Conservation (phyloP, 129 eudicot genomes). For the Saposhnikovia divaricata region DNA sequence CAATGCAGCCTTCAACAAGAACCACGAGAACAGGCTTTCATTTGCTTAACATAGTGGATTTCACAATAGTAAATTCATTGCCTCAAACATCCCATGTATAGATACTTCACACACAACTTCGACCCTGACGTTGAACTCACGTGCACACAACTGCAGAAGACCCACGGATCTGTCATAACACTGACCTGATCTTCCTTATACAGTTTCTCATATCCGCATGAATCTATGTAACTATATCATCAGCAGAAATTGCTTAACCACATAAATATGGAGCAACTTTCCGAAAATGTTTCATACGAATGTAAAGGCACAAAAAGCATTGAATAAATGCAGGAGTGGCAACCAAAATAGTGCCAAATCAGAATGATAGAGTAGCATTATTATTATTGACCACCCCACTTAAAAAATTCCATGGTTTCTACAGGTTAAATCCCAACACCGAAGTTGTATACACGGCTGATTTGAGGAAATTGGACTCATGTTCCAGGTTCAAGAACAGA, state of each 20-base stretch:
- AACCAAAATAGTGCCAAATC: no score
- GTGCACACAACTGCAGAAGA: neutral
- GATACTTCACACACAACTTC: slow-evolving; percentile 7
- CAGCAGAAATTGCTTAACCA: neutral
- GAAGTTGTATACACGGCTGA: neutral
- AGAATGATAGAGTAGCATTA: no score
- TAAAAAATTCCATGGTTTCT: no score
- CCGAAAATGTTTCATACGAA: neutral
- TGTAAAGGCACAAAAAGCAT: no score
- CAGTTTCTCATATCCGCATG: neutral
- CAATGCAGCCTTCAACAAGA: neutral
- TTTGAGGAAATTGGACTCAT: neutral
- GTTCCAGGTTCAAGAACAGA: neutral
- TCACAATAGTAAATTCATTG: neutral
- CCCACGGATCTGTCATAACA: neutral
- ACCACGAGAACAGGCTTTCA: slow-evolving; percentile 8
- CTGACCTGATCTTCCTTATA: neutral
- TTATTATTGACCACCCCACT: no score
- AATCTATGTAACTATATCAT: neutral
- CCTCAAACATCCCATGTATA: neutral
- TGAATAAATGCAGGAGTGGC: no score
- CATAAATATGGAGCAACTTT: neutral
- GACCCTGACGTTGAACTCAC: neutral
- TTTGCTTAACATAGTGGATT: neutral
- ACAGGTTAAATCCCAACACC: no score